A percentile compares a stretch with the other conserved stretches of the same genome.
phyloP scores from a whole-genome alignment of 2,329 filamentous ascomycete genomes.

The Monosporascus sp. region DNA sequence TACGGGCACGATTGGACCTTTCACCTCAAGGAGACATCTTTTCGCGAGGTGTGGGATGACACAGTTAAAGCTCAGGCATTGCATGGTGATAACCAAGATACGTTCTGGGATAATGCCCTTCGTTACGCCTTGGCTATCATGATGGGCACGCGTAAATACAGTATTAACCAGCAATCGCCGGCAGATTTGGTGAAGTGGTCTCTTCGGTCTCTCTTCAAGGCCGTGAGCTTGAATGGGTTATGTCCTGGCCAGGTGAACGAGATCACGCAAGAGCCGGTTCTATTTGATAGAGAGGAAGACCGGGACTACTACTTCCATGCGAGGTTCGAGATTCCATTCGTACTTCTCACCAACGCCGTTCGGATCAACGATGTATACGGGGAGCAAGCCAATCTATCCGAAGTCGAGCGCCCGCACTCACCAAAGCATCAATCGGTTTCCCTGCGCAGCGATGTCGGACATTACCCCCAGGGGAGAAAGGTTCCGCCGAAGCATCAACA shows the following conservation, averaged over 20 bases:
- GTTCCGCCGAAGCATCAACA: slow-evolving; percentile 1
- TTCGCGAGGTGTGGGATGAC: slow-evolving; percentile 6
- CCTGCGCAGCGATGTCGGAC: neutral
- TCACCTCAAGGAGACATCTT: neutral
- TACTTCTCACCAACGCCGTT: neutral
- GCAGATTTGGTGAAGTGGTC: neutral
- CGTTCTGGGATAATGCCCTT: slow-evolving; percentile 7
- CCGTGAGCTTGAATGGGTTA: slow-evolving; percentile 1
- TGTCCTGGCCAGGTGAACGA: slow-evolving; percentile 2
- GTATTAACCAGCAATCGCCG: neutral
- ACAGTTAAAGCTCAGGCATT: slow-evolving; percentile 6
- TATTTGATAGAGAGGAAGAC: neutral
- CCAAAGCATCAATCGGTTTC: no score
- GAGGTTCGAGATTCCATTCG: slow-evolving; percentile 4
- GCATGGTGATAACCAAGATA: slow-evolving; percentile 5
- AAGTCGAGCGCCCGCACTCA: no score
- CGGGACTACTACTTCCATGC: slow-evolving; percentile 3
- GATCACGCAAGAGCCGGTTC: slow-evolving; percentile 1
- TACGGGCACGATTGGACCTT: slow-evolving; percentile 1
- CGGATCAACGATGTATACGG: neutral
- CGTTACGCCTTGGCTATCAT: slow-evolving; percentile 5
- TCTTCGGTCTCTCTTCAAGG: neutral
- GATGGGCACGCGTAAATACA: neutral
- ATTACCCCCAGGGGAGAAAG: neutral
- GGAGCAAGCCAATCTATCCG: neutral